A percentile compares a stretch with the other conserved stretches of the same genome.
Conservation (phyloP, 768 basidiomycete species). For the Hypholoma fasciculare region DNA sequence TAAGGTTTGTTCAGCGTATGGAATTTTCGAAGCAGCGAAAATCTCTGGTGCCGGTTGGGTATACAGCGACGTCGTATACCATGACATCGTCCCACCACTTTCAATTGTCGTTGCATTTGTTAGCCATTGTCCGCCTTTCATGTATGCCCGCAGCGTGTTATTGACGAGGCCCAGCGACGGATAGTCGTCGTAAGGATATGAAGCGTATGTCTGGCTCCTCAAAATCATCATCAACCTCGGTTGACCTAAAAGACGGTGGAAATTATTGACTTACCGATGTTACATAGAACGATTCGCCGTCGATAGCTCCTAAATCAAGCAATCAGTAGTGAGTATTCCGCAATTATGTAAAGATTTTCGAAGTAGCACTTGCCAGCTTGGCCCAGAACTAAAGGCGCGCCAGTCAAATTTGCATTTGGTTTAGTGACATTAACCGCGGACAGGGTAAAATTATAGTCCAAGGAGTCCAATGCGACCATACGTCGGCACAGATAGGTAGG, state of each 20-base stretch:
- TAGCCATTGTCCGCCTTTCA: constrained; percentile 30
- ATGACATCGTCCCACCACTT: constrained; percentile 32
- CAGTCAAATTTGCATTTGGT: constrained; percentile 44
- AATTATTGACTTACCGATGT: constrained; percentile 37
- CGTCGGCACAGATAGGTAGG: not conserved
- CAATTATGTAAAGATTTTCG: not conserved
- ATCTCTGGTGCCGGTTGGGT: constrained; percentile 25
- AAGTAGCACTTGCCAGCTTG: constrained; percentile 29
- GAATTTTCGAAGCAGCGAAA: constrained; percentile 30
- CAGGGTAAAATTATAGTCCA: constrained; percentile 44
- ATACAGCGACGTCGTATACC: constrained; percentile 36
- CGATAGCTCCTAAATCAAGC: constrained; percentile 28
- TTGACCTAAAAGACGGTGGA: not conserved
- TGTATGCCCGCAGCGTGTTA: constrained; percentile 38
- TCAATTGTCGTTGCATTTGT: constrained; percentile 36
- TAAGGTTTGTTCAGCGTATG: constrained; percentile 19
- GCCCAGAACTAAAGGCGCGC: constrained; percentile 46
- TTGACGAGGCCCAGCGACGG: constrained; percentile 38
- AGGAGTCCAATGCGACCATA: not conserved
- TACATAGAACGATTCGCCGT: constrained; percentile 39
- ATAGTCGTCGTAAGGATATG: constrained; percentile 51
- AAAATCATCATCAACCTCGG: not conserved
- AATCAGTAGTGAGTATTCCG: not conserved
- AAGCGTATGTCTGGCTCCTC: constrained; percentile 40
- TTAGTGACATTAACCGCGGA: constrained; percentile 41